Conservation (phyloP, 2,329 filamentous ascomycete species). For the Tolypocladium album region DNA sequence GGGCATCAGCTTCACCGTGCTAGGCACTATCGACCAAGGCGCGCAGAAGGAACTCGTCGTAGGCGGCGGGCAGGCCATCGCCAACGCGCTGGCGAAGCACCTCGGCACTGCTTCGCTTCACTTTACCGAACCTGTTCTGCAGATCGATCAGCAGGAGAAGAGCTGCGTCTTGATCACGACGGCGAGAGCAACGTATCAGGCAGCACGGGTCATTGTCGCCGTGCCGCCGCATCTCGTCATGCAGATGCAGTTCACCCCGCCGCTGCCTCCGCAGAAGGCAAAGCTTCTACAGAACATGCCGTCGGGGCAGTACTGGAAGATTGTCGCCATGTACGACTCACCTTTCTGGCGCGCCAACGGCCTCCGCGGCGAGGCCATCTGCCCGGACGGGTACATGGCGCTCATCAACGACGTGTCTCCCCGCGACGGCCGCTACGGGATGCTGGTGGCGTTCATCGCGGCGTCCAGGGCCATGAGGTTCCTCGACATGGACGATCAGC, state of each 20-base stretch:
- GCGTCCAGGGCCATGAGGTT: neutral
- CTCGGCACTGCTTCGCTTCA: neutral
- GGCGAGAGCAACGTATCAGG: neutral
- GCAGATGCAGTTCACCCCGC: neutral
- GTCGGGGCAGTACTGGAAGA: neutral
- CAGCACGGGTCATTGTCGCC: neutral
- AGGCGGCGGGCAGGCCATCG: conserved; percentile 1
- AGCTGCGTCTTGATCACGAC: neutral
- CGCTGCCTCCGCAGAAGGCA: neutral
- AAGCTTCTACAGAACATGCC: neutral
- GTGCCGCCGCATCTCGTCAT: neutral
- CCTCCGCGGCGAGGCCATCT: neutral
- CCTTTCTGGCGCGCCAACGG: neutral
- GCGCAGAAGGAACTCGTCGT: conserved; percentile 1
- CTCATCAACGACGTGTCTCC: neutral
- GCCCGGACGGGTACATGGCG: neutral
- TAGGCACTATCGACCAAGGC: neutral
- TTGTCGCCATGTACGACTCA: neutral
- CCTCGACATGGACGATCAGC: neutral
- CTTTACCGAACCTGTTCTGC: neutral
- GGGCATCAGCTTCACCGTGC: conserved; percentile 1
- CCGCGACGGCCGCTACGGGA: neutral
- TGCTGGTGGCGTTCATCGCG: neutral
- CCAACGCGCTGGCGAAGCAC: neutral
- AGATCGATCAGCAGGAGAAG: neutral